phyloP scores from a whole-genome alignment of 164 flowering plant genomes.

The Annona squamosa region DNA sequence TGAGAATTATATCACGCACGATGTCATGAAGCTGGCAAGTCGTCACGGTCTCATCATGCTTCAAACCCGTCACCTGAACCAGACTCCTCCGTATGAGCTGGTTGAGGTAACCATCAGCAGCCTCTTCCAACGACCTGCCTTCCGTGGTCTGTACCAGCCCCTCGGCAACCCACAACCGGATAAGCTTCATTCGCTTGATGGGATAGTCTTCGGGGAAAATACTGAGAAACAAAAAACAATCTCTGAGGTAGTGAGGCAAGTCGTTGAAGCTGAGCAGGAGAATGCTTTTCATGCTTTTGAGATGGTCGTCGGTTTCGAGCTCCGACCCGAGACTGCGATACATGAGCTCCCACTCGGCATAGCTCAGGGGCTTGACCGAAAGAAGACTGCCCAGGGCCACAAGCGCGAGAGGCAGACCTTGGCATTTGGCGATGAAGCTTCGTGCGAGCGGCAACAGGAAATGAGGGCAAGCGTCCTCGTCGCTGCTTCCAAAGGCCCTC shows the following conservation, averaged over 20 bases:
- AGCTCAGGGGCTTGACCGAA: neutral
- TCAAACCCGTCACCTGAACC: slow-evolving; percentile 2
- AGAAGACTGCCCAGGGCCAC: slow-evolving; percentile 16
- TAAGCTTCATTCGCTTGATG: slow-evolving; percentile 1
- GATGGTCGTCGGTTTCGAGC: neutral
- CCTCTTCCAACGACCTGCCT: slow-evolving; percentile 7
- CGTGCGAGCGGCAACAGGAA: neutral
- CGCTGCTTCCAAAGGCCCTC: slow-evolving; percentile 11
- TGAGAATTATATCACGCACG: slow-evolving; percentile 4
- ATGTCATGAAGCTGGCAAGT: slow-evolving; percentile 12
- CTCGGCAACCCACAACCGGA: slow-evolving; percentile 15
- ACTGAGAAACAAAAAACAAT: slow-evolving; percentile 14
- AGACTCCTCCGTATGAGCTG: neutral
- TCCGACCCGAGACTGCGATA: slow-evolving; percentile 8
- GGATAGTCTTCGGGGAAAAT: slow-evolving; percentile 9
- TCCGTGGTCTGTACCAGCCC: slow-evolving; percentile 4
- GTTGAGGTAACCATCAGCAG: slow-evolving; percentile 11
- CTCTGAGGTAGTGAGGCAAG: slow-evolving; percentile 11
- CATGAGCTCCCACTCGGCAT: slow-evolving; percentile 11
- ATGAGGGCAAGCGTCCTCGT: neutral
- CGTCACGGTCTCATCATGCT: slow-evolving; percentile 5
- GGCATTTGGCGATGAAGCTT: slow-evolving; percentile 9
- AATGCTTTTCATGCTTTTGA: neutral
- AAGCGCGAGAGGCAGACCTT: slow-evolving; percentile 21
- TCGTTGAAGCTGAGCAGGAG: slow-evolving; percentile 12